phyloP scores from a whole-genome alignment of 2,329 filamentous ascomycete species.

The Calcarisporium arbuscula region DNA sequence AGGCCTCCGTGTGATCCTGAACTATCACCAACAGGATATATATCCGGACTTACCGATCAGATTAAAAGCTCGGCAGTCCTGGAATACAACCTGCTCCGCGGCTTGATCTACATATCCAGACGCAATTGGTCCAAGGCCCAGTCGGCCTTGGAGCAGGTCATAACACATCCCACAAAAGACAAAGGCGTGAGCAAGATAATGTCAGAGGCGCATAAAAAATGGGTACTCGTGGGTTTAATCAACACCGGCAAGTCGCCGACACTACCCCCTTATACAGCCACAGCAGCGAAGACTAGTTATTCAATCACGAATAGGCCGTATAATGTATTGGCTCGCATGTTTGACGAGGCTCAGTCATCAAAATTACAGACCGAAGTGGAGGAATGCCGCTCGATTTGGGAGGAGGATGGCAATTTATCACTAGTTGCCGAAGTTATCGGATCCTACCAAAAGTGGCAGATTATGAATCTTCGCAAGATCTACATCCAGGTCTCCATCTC shows the following conservation, averaged over 20 bases:
- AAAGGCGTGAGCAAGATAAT: constrained; percentile 67
- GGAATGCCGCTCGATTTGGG: constrained; percentile 52
- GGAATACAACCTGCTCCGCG: constrained; percentile 60
- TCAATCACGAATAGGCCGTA: constrained; percentile 62
- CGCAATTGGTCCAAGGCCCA: constrained; percentile 58
- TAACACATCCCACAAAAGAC: constrained; percentile 61
- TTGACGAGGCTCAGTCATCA: constrained; percentile 47
- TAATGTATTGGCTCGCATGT: constrained; percentile 60
- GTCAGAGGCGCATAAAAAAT: constrained; percentile 88
- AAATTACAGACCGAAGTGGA: constrained; percentile 60
- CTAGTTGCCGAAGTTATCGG: constrained; percentile 64
- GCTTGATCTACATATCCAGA: constrained; percentile 56
- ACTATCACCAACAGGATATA: constrained; percentile 47
- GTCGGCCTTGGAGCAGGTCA: constrained; percentile 55
- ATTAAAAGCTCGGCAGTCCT: constrained; percentile 50
- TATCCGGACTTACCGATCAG: constrained; percentile 53
- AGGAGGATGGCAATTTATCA: constrained; percentile 64
- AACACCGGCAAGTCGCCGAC: constrained; percentile 53
- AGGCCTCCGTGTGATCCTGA: constrained; percentile 38
- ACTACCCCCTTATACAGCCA: constrained; percentile 50
- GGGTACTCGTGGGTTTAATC: constrained; percentile 72
- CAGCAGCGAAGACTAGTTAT: constrained; percentile 48
- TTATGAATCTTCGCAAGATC: constrained; percentile 65
- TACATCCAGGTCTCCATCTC: constrained; percentile 57
- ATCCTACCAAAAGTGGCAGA: constrained; percentile 69